These are phyloP conservation scores for Setomelanomma holmii DNA, from an alignment of 2,329 filamentous ascomycete genomes.

Conservation along the genomic window DNA sequence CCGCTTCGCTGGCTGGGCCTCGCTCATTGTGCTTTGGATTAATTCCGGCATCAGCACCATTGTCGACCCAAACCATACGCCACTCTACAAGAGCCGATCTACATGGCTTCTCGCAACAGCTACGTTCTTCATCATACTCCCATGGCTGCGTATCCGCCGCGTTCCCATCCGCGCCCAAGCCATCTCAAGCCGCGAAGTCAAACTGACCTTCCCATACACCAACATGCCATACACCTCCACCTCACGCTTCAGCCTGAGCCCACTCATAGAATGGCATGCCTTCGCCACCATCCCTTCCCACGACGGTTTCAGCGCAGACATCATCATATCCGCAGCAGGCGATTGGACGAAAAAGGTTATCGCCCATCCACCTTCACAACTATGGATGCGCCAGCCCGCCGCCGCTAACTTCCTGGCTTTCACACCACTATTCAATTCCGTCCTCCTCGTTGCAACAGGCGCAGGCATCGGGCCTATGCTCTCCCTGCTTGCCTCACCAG, in stretches of 20 bases:
- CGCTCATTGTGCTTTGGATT: constrained; percentile 36
- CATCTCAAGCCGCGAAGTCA: constrained; percentile 74
- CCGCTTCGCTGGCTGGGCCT: constrained; percentile 44
- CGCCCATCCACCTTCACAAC: constrained; percentile 10
- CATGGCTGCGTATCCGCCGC: constrained; percentile 75
- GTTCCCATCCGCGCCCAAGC: constrained; percentile 69
- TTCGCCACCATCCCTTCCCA: constrained; percentile 44
- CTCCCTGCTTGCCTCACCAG: constrained; percentile 19
- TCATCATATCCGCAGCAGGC: constrained; percentile 43
- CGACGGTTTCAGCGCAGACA: constrained; percentile 9
- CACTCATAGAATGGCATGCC: constrained; percentile 46
- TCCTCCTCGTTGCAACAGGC: constrained; percentile 31
- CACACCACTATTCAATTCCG: constrained; percentile 22
- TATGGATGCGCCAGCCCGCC: constrained; percentile 27
- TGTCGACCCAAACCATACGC: background rate
- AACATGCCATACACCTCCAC: constrained; percentile 34
- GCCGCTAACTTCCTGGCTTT: constrained; percentile 28
- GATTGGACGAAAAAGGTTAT: constrained; percentile 42
- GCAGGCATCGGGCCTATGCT: constrained; percentile 33
- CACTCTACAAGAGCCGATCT: constrained; percentile 15
- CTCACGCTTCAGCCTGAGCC: constrained; percentile 19
- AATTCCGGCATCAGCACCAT: constrained; percentile 22
- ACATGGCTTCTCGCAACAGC: constrained; percentile 73
- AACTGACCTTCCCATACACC: constrained; percentile 61
- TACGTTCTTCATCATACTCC: constrained; percentile 71